Percentiles rank a stretch among this genome's conserved stretches.
These are phyloP conservation scores for Sporothrix protearum DNA, from an alignment of 2,329 filamentous ascomycete species.

Conservation along the genomic window DNA sequence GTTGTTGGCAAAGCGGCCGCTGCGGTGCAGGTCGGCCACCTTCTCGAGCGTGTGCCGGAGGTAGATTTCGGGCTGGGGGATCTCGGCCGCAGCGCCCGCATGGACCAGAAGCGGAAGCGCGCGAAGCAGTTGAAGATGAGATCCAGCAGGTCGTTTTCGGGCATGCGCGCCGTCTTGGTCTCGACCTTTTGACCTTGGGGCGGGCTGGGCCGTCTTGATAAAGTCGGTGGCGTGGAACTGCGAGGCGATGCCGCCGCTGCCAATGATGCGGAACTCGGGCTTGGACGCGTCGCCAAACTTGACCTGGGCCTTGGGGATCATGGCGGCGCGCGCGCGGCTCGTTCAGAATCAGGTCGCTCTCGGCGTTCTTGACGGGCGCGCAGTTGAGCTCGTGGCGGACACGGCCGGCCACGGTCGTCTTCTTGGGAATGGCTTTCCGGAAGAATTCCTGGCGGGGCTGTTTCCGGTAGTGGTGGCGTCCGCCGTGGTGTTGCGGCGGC, in stretches of 20 bases:
- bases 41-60: constrained; percentile 80
- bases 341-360: constrained; percentile 61
- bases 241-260: constrained; percentile 52
- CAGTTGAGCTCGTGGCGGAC: constrained; percentile 74
- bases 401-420: constrained; percentile 70
- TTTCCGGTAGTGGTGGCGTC: constrained; percentile 28
- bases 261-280: constrained; percentile 51
- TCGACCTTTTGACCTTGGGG: constrained; percentile 61
- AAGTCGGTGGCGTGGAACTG: constrained; percentile 48
- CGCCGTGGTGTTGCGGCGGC: constrained; percentile 36
- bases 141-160: constrained; percentile 83
- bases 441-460: constrained; percentile 51
- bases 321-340: constrained; percentile 56
- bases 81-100: constrained; percentile 75
- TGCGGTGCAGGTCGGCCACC: constrained; percentile 77
- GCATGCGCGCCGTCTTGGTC: constrained; percentile 86
- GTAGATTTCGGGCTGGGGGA: constrained; percentile 89
- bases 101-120: constrained; percentile 87
- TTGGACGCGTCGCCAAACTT: constrained; percentile 51
- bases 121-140: constrained; percentile 79
- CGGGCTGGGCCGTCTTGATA: constrained; percentile 51
- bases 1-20: constrained; percentile 77
- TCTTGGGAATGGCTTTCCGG: constrained; percentile 73
- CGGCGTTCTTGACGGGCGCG: constrained; percentile 66
- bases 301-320: constrained; percentile 57